A percentile compares a stretch with the other conserved stretches of the same genome.
These are phyloP conservation scores for Cladosporium sp. DNA, from an alignment of 2,329 filamentous ascomycete genomes.

Conservation along the genomic window DNA sequence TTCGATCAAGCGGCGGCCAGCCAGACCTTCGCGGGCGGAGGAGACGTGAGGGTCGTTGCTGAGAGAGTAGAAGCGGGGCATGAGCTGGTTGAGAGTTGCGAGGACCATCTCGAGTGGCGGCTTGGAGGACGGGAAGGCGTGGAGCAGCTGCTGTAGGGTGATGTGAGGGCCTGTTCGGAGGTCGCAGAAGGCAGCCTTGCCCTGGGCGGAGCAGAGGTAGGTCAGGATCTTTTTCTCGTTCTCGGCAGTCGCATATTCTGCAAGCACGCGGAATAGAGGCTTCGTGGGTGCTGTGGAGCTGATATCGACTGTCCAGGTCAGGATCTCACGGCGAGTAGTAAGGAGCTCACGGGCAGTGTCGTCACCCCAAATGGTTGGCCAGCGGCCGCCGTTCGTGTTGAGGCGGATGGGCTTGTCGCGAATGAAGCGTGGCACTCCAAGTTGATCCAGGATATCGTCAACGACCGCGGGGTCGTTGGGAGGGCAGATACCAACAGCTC, in stretches of 20 bases:
- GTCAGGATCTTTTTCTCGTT: constrained; percentile 84
- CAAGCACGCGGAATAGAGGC: constrained; percentile 73
- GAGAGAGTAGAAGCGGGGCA: constrained; percentile 97
- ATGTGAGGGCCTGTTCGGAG: constrained; percentile 80
- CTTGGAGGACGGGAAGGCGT: constrained; percentile 85
- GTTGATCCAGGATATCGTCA: constrained; percentile 74
- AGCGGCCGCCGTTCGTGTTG: constrained; percentile 73
- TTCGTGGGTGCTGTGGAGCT: constrained; percentile 91
- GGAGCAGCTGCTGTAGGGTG: constrained; percentile 75
- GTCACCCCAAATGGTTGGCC: constrained; percentile 97
- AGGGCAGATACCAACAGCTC: constrained; percentile 87
- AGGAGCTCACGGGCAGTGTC: constrained; percentile 78
- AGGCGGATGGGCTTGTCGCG: constrained; percentile 78
- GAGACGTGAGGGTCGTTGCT: constrained; percentile 90
- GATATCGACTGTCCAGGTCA: constrained; percentile 93
- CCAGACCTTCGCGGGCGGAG: constrained; percentile 60
- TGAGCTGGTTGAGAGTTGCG: constrained; percentile 74
- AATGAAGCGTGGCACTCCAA: constrained; percentile 73
- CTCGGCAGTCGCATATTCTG: constrained; percentile 71
- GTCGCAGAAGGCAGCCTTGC: constrained; percentile 88
- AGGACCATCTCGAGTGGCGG: constrained; percentile 79
- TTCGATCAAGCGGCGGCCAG: constrained; percentile 76
- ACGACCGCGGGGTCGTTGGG: constrained; percentile 74
- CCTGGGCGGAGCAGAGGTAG: constrained; percentile 82
- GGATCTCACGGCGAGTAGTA: constrained; percentile 82